phyloP scores from a whole-genome alignment of 2,329 filamentous ascomycete species.

The Helminthosporium solani region DNA sequence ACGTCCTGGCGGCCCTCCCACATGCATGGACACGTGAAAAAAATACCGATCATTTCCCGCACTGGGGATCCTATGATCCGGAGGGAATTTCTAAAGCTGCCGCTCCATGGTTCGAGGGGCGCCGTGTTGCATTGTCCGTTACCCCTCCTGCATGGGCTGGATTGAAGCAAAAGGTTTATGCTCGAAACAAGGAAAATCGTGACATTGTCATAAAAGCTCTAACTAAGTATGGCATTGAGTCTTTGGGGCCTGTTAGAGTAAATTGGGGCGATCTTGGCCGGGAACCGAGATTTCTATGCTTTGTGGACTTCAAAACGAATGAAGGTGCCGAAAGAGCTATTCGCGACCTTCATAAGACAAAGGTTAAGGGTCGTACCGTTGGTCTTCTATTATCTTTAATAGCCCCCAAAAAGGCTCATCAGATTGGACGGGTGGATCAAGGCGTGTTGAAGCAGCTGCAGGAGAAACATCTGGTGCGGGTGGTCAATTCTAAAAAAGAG shows the following conservation, averaged over 20 bases:
- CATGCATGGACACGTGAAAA: conserved; percentile 9
- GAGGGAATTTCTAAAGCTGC: conserved; percentile 13
- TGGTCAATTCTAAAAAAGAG: conserved; percentile 16
- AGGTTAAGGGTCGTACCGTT: conserved; percentile 16
- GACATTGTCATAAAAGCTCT: conserved; percentile 13
- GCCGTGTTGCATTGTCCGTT: conserved; percentile 19
- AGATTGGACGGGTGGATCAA: conserved; percentile 16
- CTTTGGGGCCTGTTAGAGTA: conserved; percentile 8
- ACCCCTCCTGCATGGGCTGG: conserved; percentile 21
- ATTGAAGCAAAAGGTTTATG: background rate
- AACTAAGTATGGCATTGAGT: conserved; percentile 20
- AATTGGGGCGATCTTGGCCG: conserved; percentile 11
- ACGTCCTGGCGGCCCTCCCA: no score
- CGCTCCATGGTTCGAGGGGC: conserved; percentile 17
- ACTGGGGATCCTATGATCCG: conserved; percentile 10
- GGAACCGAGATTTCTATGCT: conserved; percentile 15
- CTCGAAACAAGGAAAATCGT: conserved; percentile 1
- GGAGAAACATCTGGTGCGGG: conserved; percentile 14
- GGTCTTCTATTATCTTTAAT: conserved; percentile 5
- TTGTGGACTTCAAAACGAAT: conserved; percentile 26
- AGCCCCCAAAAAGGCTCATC: conserved; percentile 12
- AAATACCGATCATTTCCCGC: background rate
- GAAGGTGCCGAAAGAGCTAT: conserved; percentile 21
- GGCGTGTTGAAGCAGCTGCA: conserved; percentile 15
- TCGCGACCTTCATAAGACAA: conserved; percentile 11